A percentile compares a stretch with the other conserved stretches of the same genome.
These are phyloP conservation scores for Stereum hirsutum DNA, from an alignment of 1,284 basidiomycete species.

Conservation along the genomic window DNA sequence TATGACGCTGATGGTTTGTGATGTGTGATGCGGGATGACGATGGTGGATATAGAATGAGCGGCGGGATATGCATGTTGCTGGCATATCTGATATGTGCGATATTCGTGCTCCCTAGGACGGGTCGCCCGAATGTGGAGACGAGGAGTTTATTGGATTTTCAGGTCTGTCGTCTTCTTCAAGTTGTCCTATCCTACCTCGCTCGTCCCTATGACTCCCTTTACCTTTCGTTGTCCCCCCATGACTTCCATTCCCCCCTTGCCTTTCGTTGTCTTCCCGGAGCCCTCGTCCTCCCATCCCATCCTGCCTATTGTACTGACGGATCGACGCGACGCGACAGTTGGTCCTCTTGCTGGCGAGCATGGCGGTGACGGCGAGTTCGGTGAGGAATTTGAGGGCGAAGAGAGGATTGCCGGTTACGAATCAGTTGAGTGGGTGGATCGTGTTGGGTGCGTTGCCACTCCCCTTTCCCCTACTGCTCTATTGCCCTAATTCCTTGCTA, in stretches of 20 bases:
- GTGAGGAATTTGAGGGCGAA: constrained; percentile 55
- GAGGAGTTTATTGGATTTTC: constrained; percentile 20
- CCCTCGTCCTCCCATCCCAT: not conserved
- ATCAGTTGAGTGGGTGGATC: constrained; percentile 62
- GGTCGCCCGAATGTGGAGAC: not conserved
- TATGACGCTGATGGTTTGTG: not conserved
- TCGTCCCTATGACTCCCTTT: no score
- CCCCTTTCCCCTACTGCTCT: constrained; percentile 1
- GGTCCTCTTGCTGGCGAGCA: constrained; percentile 35
- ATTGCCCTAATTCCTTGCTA: constrained; percentile 4
- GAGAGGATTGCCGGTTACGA: constrained; percentile 52
- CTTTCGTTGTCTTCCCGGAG: not conserved
- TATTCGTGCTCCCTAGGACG: constrained; percentile 1
- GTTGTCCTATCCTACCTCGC: not conserved
- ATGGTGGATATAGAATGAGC: constrained; percentile 14
- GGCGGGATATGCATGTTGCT: constrained; percentile 21
- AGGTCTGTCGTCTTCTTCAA: constrained; percentile 23
- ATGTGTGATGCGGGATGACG: no score
- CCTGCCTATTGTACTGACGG: not conserved
- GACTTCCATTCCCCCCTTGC: not conserved
- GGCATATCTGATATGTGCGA: constrained; percentile 12
- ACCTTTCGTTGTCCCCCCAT: no score
- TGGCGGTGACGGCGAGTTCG: constrained; percentile 49
- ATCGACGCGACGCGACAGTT: constrained; percentile 13
- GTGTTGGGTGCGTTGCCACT: constrained; percentile 44